Evolutionary conservation across 352 stramenopile genomes (phyloP), one percentile per base, ranked within the genome.

Genomic region (Pythium pyrilobum): DNA sequence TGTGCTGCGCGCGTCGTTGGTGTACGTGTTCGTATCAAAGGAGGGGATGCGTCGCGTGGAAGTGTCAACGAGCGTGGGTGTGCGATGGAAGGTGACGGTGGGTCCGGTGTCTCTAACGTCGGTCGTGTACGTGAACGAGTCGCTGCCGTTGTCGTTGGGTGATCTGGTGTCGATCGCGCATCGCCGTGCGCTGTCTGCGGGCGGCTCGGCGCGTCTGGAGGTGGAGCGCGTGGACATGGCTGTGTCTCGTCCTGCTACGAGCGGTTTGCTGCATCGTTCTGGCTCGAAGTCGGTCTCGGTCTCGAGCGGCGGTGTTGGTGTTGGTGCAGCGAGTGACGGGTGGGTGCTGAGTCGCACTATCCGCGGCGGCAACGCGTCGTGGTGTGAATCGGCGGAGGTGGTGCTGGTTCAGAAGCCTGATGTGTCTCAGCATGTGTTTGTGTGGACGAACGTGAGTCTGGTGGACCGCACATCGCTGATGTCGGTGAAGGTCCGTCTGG

Each of bases 401-500:
- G 21, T n/a, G 44, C 6, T 38, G 38, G 27, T 54, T 54, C 59
- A 61, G 36, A 50, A 57, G 31, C 58, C 56, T n/a, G 27, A 51
- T 37, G 62, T 63, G 53, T 56, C 62, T 18, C 44, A 68, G 55
- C 47, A 34, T 52, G 54, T 69, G 49, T 31, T 48, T 24, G 59
- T 72, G 48, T 66, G 44, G 20, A 65, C 37, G 49, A 71, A 67
- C 51, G 59, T 72, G 63, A 70, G 59, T 27, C 21, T 75, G 40
- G 45, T 67, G 52, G 67, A 75, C 42, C 53, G 47, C 18, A 38
- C 25, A 20, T 69, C 66, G 51, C 47, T 51, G 45, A 27, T 47
- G 12, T 33, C 36, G 12, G 54, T 21, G 36, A 27, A 23, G 24
- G 29, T 15, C 7, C n/a, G 16, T 13, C 10, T 1, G 12, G 0